Evolutionary conservation across 257 asterid genomes (phyloP), one percentile per base, ranked within the genome.

Genomic region (Salvia miltiorrhiza): DNA sequence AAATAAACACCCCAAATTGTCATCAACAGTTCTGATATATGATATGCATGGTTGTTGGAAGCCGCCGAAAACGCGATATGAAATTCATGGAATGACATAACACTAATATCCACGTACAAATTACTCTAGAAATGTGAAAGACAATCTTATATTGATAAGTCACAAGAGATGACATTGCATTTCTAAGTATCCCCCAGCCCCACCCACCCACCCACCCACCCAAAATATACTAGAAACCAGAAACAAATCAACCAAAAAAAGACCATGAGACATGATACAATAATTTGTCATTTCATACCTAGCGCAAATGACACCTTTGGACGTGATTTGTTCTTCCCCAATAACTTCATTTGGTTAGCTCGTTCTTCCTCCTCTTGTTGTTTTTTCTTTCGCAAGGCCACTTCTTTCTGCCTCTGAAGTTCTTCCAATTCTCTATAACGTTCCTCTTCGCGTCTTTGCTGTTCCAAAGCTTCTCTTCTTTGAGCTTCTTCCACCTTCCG

Each of bases 321-420:
- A 45, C 99, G 88, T 21, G 98, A 87, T 47, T 94, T 94, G 76
- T 94, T 89, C 94, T 94, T 94, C 50, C 99, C 99, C 79, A 89
- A 78, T 77, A 92, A 44, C 81, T 85, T 87, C 81, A 91, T 87
- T 77, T 87, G 99, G 65, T 94, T 94, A 0, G 93, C 86, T 17
- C 90, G 81, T 80, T 92, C 99, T 85, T 94, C 99, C 67, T 92
- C 99, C 76, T 95, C 99, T 71, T 87, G 84, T 69, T 85, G 92
- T 67, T 85, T 94, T 56, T 89, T 91, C 78, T 82, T 86, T 32
- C 86, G 79, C 80, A 91, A 23, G 19, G 96, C 95, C 82, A 89
- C 98, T 76, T 95, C 99, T 54, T 88, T 92, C 80, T 85, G 95
- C 44, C 96, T 78, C 58, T 91, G 99, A 54, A 85, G 97, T 83